These are phyloP conservation scores for Kregervanrija delftensis DNA, from an alignment of 805 yeast species.

Conservation along the genomic window DNA sequence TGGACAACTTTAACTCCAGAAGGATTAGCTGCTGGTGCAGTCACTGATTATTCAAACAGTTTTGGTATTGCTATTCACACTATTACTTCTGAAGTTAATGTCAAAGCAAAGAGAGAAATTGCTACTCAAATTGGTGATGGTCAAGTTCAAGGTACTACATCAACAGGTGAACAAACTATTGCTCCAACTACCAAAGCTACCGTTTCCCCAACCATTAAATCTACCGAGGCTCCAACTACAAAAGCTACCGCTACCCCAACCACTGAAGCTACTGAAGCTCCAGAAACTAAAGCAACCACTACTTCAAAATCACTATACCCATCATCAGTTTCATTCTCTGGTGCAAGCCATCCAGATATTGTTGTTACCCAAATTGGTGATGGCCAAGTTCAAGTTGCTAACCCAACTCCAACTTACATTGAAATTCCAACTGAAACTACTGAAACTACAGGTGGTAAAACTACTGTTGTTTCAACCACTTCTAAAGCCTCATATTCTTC, in stretches of 20 bases:
- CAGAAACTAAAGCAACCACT: not conserved
- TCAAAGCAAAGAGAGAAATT: conserved; percentile 25
- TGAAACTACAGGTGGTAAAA: conserved; percentile 21
- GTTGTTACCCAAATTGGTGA: conserved; percentile 27
- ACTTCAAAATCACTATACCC: not conserved
- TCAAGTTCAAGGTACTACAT: conserved; percentile 34
- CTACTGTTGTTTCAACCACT: conserved; percentile 20
- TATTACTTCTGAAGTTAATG: conserved; percentile 31
- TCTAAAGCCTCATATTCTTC: conserved; percentile 33
- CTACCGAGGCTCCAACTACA: conserved; percentile 15
- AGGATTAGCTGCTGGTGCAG: conserved; percentile 39
- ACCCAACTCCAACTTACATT: conserved; percentile 23
- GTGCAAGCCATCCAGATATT: conserved; percentile 2
- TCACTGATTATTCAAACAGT: conserved; percentile 46
- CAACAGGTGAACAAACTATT: conserved; percentile 24
- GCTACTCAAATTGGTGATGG: conserved; percentile 43
- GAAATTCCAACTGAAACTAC: conserved; percentile 19
- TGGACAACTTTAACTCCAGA: conserved; percentile 69
- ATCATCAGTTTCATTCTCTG: too few relatives aligned
- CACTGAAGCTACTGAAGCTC: conserved; percentile 20
- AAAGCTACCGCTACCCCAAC: conserved; percentile 23
- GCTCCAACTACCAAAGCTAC: conserved; percentile 29
- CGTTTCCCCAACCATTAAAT: conserved; percentile 28
- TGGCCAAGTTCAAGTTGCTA: conserved; percentile 39
- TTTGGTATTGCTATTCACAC: conserved; percentile 71